phyloP scores from a whole-genome alignment of 352 stramenopile genomes.

The Globisporangium mamillatum region DNA sequence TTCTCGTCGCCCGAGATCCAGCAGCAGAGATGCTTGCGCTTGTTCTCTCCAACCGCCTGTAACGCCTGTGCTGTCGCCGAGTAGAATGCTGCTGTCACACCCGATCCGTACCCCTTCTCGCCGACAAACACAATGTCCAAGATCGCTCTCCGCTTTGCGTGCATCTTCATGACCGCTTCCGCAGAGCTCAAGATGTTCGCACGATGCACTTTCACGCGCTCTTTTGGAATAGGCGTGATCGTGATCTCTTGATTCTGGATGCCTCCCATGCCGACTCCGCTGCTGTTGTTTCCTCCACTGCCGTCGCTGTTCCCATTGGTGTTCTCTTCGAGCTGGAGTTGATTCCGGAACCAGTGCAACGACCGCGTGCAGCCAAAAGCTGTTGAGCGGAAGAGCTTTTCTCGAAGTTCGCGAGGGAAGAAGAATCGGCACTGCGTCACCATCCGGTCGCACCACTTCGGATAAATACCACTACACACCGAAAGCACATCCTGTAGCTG shows the following conservation, averaged over 20 bases:
- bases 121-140: conserved; percentile 84
- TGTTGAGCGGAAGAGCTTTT: conserved; percentile 73
- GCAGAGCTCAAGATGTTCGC: conserved; percentile 73
- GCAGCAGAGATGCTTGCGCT: conserved; percentile 28
- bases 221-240: conserved; percentile 81
- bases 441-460: conserved; percentile 69
- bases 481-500: conserved; percentile 84
- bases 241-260: conserved; percentile 79
- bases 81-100: conserved; percentile 84
- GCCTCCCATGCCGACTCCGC: conserved; percentile 23
- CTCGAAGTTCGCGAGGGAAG: conserved; percentile 65
- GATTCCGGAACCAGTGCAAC: conserved; percentile 77
- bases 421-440: conserved; percentile 83
- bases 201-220: conserved; percentile 81
- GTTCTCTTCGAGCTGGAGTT: conserved; percentile 55
- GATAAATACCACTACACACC: conserved; percentile 80
- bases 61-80: conserved; percentile 70
- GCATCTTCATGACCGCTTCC: conserved; percentile 83
- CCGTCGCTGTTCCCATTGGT: conserved; percentile 16
- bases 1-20: conserved; percentile 61
- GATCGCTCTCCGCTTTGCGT: conserved; percentile 78
- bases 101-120: conserved; percentile 83
- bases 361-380: conserved; percentile 80
- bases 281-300: conserved; percentile 15
- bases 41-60: conserved; percentile 52